Evolutionary conservation across 2,329 filamentous ascomycete genomes (phyloP).

Genomic region (Fusarium aywerte): DNA sequence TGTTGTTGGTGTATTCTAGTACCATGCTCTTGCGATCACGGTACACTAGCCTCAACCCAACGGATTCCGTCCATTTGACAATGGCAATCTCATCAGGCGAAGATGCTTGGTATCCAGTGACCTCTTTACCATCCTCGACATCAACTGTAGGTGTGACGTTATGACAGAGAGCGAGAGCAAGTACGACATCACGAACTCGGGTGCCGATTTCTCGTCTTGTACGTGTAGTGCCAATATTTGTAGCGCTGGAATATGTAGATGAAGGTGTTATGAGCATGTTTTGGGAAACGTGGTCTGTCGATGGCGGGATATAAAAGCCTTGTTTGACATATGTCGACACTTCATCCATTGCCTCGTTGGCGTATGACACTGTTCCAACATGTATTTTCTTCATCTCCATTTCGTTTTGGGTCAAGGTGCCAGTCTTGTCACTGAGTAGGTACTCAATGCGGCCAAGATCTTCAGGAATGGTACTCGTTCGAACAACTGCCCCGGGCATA

Average conservation of each 20-base stretch:
- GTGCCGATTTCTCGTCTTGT: conserved; percentile 93
- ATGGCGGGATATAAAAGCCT: conserved; percentile 72
- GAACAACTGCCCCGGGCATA: conserved; percentile 90
- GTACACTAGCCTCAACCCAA: conserved; percentile 84
- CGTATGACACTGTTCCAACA: conserved; percentile 96
- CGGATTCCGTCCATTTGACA: conserved; percentile 92
- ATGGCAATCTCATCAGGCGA: conserved; percentile 99
- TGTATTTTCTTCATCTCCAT: conserved; percentile 99
- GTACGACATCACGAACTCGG: conserved; percentile 89
- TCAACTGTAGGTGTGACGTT: conserved; percentile 90
- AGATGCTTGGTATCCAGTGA: conserved; percentile 93
- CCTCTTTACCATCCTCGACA: conserved; percentile 78
- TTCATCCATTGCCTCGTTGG: conserved; percentile 99
- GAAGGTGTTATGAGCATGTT: conserved; percentile 78
- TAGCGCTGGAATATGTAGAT: conserved; percentile 71
- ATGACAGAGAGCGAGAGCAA: conserved; percentile 93
- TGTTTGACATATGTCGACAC: conserved; percentile 87
- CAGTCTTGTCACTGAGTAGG: conserved; percentile 95
- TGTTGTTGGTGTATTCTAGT: conserved; percentile 79
- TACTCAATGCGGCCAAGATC: conserved; percentile 97
- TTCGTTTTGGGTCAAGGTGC: conserved; percentile 97
- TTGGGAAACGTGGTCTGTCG: conserved; percentile 57
- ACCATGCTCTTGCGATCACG: conserved; percentile 89
- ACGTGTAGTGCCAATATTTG: conserved; percentile 74
- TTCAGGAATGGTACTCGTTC: conserved; percentile 97